Conservation (phyloP, 139 green algal genomes). For the Mesotaenium endlicherianum region DNA sequence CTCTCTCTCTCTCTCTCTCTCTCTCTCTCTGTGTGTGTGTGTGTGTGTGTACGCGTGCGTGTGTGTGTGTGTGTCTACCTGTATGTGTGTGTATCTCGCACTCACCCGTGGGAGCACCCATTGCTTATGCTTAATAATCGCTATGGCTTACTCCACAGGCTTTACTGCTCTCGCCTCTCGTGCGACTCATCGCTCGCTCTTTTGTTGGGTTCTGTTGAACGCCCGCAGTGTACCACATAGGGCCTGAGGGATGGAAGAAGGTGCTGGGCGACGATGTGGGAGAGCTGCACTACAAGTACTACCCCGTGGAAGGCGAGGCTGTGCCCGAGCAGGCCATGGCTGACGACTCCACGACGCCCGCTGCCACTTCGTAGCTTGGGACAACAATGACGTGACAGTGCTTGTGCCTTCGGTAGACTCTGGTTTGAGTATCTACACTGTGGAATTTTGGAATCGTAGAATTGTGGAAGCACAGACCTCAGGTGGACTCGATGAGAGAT, state of each 20-base stretch:
- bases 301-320: slow-evolving; percentile 57
- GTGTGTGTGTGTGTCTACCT: not conserved
- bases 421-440: too few species aligned
- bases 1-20: not conserved
- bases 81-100: not conserved
- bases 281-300: slow-evolving; percentile 94
- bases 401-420: too few species aligned
- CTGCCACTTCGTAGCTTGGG: too few species aligned
- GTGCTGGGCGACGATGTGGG: slow-evolving; percentile 90
- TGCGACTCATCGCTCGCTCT: not conserved
- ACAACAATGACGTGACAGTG: too few species aligned
- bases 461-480: too few species aligned
- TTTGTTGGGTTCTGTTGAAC: not conserved
- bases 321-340: not conserved
- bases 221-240: slow-evolving; percentile 93
- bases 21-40: not conserved
- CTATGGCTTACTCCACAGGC: not conserved
- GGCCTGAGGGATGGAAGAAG: slow-evolving; percentile 93
- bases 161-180: not conserved
- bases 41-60: not conserved
- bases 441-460: too few species aligned
- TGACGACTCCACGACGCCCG: too few species aligned
- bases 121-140: not conserved
- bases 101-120: not conserved
- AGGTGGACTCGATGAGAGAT: too few species aligned